Evolutionary conservation across 1,139 yeast species (phyloP), one percentile per base, ranked within the genome.

Genomic region (Schizosaccharomyces versatilis): DNA sequence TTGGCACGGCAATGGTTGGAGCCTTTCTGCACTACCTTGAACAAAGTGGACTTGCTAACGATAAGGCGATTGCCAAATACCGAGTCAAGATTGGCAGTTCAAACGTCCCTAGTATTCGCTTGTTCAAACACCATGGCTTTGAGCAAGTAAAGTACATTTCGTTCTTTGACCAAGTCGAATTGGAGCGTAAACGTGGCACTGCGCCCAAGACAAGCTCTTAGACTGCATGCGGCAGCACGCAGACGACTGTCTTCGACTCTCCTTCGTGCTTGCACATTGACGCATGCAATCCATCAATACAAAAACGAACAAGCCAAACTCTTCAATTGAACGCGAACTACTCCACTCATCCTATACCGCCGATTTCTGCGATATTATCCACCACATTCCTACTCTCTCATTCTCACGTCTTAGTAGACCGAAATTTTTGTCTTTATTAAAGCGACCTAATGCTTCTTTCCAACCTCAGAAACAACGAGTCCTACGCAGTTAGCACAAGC

Each of bases 141-240:
- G 8, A 8, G 10, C 42, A 38, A 8, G 15, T 36, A 14, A 54
- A 54, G 36, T 54, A 52, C 19, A 42, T 40, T 7, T 53, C 51
- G 24, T 47, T 39, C 14, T 55, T 55, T 41, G 49, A 47, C 9
- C 56, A 55, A 36, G 42, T 38, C 79, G 73, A 88, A 80, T 69
- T 86, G 80, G 49, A 44, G 32, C 19, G 32, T 24, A 24, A 24
- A 24, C 32, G 32, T 24, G 32, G 5, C 32, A 24, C 32, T 3
- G 32, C 32, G 32, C 32, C 32, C 32, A 24, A 24, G 32, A 5
- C 5, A 5, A 2, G 32, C 5, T 24, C 32, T 24, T 24, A 24
- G 32, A 24, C 32, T 24, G 32, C 5, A 24, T 24, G 32, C 32
- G 5, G 32, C 32, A 24, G 32, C 5, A 3, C 14, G 6, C 41